Percentiles rank a stretch among this genome's conserved stretches.
These are phyloP conservation scores for Phialophora macrospora DNA, from an alignment of 2,329 filamentous ascomycete genomes.

Conservation along the genomic window DNA sequence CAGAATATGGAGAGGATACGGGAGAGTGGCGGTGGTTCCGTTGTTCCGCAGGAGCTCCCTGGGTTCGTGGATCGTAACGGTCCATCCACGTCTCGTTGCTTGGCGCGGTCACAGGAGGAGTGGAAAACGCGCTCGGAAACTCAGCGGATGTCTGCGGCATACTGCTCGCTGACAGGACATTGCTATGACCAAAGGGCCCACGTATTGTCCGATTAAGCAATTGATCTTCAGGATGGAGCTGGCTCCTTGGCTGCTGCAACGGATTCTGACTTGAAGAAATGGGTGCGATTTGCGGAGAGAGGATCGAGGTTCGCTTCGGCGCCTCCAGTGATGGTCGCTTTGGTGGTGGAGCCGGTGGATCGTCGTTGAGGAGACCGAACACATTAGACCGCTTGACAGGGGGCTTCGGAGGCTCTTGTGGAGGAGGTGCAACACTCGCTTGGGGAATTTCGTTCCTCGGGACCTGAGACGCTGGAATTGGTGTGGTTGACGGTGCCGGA, in stretches of 20 bases:
- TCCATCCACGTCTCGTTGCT: constrained; percentile 37
- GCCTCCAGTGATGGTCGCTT: constrained; percentile 53
- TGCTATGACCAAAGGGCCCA: constrained; percentile 23
- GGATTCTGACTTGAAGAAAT: constrained; percentile 10
- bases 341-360: constrained; percentile 53
- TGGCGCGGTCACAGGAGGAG: constrained; percentile 24
- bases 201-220: constrained; percentile 14
- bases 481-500: constrained; percentile 19
- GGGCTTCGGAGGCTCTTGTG: constrained; percentile 35
- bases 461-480: constrained; percentile 28
- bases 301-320: constrained; percentile 34
- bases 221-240: constrained; percentile 23
- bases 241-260: constrained; percentile 21
- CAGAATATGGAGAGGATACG: constrained; percentile 34
- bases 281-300: constrained; percentile 28
- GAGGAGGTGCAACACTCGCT: constrained; percentile 25
- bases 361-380: constrained; percentile 56
- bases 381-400: constrained; percentile 57
- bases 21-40: constrained; percentile 37
- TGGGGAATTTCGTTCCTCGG: constrained; percentile 27
- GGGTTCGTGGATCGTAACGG: constrained; percentile 36
- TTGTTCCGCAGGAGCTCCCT: constrained; percentile 29
- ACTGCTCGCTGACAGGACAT: constrained; percentile 18
- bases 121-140: constrained; percentile 25
- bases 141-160: constrained; percentile 23